phyloP scores from a whole-genome alignment of 2,329 filamentous ascomycete species.

The Penicillium concentricum region DNA sequence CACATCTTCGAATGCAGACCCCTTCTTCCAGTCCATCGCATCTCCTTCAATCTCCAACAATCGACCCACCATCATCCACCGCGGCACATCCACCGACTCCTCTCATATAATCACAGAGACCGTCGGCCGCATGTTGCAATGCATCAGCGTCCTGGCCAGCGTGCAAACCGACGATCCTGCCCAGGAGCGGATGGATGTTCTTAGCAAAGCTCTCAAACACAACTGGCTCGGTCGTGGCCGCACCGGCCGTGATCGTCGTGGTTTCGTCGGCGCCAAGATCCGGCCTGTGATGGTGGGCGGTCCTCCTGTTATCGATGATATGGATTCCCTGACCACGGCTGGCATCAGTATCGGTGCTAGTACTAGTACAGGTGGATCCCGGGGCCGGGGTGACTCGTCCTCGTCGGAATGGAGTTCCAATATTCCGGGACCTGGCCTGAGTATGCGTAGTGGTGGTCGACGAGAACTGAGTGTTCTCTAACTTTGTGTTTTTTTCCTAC shows the following conservation, averaged over 20 bases:
- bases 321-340: slow-evolving; percentile 23
- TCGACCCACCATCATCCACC: slow-evolving; percentile 36
- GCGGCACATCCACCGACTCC: slow-evolving; percentile 38
- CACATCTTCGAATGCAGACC: slow-evolving; percentile 59
- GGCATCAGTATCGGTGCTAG: slow-evolving; percentile 25
- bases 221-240: slow-evolving; percentile 93
- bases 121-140: slow-evolving; percentile 93
- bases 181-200: slow-evolving; percentile 75
- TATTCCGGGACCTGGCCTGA: slow-evolving; percentile 16
- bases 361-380: slow-evolving; percentile 23
- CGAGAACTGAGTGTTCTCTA: slow-evolving; percentile 34
- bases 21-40: slow-evolving; percentile 44
- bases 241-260: slow-evolving; percentile 83
- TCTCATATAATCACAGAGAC: slow-evolving; percentile 85
- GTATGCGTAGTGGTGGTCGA: slow-evolving; percentile 24
- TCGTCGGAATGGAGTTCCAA: slow-evolving; percentile 25
- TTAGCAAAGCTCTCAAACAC: slow-evolving; percentile 85
- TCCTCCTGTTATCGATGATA: slow-evolving; percentile 27
- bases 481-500: slow-evolving; percentile 7
- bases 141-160: slow-evolving; percentile 82
- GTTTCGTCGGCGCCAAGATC: slow-evolving; percentile 73
- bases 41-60: slow-evolving; percentile 32
- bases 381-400: slow-evolving; percentile 21
- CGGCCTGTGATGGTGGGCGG: slow-evolving; percentile 33
- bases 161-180: slow-evolving; percentile 70